Evolutionary conservation across 306 rosid genomes (phyloP).

Genomic region (Trichosanthes truncata): DNA sequence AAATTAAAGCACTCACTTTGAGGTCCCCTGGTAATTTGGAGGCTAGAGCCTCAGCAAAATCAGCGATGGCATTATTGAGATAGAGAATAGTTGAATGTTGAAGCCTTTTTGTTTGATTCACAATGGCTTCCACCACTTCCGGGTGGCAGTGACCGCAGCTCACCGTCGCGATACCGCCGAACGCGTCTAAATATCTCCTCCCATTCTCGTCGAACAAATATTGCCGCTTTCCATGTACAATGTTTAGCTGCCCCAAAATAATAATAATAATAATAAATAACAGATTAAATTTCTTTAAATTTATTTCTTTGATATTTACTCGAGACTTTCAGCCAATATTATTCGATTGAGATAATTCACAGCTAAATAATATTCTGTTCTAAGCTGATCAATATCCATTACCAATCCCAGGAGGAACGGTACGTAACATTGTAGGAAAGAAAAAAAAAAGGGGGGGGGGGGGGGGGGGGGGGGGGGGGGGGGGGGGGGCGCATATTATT

Average conservation of each 20-base stretch:
- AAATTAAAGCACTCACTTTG: constrained; percentile 29
- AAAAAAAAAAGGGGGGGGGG: too few species aligned
- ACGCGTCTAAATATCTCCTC: constrained; percentile 68
- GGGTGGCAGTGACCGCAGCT: constrained; percentile 98
- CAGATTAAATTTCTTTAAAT: too few species aligned
- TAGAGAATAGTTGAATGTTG: constrained; percentile 89
- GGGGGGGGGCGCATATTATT: too few species aligned
- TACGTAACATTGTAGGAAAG: too few species aligned
- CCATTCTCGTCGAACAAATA: constrained; percentile 89
- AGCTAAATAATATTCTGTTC: too few species aligned
- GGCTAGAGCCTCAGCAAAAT: constrained; percentile 74
- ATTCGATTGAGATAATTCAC: too few species aligned
- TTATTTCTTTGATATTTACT: too few species aligned
- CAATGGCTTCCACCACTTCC: constrained; percentile 75
- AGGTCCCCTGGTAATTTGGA: constrained; percentile 73
- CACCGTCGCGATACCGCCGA: constrained; percentile 98
- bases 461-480: too few species aligned
- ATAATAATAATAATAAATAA: too few species aligned
- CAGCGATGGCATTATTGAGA: constrained; percentile 59
- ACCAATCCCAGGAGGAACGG: too few species aligned
- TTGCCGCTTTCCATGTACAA: constrained; percentile 71
- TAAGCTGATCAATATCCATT: too few species aligned
- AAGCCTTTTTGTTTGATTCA: constrained; percentile 49
- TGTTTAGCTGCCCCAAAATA: constrained; percentile 40
- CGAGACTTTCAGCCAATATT: too few species aligned